phyloP scores from a whole-genome alignment of 495 filamentous ascomycete genomes.

The Apiosordaria backusii region DNA sequence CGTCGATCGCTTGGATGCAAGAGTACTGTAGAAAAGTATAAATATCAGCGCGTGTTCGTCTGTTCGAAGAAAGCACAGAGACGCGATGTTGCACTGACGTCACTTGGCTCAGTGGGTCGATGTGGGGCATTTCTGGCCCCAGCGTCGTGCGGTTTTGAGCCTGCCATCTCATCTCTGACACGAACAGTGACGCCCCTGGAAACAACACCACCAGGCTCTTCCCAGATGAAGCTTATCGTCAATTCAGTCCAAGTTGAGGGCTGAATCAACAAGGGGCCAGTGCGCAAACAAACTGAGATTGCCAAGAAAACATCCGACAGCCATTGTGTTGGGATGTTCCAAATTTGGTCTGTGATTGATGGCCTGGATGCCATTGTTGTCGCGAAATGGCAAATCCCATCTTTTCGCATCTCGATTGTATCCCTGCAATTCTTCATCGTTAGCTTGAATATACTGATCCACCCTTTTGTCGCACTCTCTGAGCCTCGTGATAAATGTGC shows the following conservation, averaged over 20 bases:
- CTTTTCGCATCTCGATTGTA: too few species aligned
- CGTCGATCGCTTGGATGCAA: background rate
- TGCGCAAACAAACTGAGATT: background rate
- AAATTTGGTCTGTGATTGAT: background rate
- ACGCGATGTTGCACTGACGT: background rate
- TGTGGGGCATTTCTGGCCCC: background rate
- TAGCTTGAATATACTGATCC: too few species aligned
- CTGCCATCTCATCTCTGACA: constrained; percentile 11
- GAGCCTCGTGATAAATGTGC: too few species aligned
- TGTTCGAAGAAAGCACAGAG: background rate
- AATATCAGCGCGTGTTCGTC: background rate
- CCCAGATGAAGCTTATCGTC: background rate
- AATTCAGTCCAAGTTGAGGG: background rate
- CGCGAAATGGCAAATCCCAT: background rate
- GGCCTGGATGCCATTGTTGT: background rate
- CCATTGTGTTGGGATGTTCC: background rate
- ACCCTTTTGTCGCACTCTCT: too few species aligned
- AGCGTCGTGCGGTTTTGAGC: background rate
- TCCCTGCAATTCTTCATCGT: too few species aligned
- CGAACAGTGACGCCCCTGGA: background rate
- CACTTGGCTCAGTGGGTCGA: background rate
- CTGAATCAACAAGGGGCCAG: background rate
- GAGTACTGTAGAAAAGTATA: background rate
- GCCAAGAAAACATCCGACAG: background rate
- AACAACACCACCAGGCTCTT: background rate